These are phyloP conservation scores for Mrakia frigida DNA, from an alignment of 768 basidiomycete genomes.

Conservation along the genomic window DNA sequence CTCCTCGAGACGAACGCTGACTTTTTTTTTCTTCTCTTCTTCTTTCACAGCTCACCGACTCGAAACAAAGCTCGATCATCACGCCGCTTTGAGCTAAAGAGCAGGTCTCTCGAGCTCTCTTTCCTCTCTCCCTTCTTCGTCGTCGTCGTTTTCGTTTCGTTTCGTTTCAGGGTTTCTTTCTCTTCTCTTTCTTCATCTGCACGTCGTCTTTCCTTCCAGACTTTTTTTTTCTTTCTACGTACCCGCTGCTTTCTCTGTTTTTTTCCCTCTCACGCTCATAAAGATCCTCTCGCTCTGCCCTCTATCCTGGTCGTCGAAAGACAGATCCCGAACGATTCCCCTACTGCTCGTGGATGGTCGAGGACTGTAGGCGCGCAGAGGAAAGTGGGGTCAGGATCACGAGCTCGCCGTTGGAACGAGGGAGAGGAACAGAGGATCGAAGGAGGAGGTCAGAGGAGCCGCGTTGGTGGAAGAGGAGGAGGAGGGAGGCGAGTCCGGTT, in stretches of 20 bases:
- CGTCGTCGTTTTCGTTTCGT: not conserved
- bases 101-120: not conserved
- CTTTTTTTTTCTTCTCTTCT: no score
- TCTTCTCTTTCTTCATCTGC: not conserved
- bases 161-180: not conserved
- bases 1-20: not conserved
- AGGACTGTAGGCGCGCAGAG: no score
- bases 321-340: no score
- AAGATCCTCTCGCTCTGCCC: no score
- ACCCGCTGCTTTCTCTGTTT: no score
- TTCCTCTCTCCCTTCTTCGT: no score
- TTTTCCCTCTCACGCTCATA: no score
- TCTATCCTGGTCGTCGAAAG: no score
- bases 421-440: not conserved
- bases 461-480: not conserved
- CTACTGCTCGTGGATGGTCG: no score
- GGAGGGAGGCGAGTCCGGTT: not conserved
- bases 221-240: not conserved
- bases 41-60: slow-evolving; percentile 20
- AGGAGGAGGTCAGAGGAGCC: not conserved
- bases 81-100: slow-evolving; percentile 11
- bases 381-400: no score
- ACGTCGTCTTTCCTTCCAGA: not conserved
- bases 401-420: not conserved
- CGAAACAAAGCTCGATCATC: slow-evolving; percentile 29